Evolutionary conservation across 2,329 filamentous ascomycete species (phyloP).

Genomic region (Alternaria panax): DNA sequence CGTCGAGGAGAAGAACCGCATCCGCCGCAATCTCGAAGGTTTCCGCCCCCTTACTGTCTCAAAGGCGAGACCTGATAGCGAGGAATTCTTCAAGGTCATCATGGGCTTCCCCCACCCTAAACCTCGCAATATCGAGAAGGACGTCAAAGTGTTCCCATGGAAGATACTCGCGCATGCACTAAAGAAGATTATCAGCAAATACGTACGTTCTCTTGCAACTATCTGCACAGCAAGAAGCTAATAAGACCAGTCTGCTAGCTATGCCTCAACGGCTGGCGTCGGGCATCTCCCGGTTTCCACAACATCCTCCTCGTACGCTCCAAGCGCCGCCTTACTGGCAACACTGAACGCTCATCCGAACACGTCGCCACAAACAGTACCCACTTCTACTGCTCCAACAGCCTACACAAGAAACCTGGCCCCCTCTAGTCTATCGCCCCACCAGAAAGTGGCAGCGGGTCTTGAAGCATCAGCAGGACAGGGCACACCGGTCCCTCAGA

Average conservation of each 20-base stretch:
- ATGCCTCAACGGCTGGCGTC: constrained; percentile 68
- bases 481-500: constrained; percentile 44
- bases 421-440: constrained; percentile 56
- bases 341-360: constrained; percentile 58
- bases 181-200: constrained; percentile 99
- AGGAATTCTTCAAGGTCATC: constrained; percentile 98
- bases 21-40: constrained; percentile 92
- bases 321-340: constrained; percentile 57
- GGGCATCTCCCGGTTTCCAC: constrained; percentile 52
- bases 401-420: constrained; percentile 54
- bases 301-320: constrained; percentile 40
- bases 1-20: constrained; percentile 98
- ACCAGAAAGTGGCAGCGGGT: constrained; percentile 51
- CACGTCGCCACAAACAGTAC: constrained; percentile 57
- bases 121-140: constrained; percentile 97
- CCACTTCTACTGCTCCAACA: constrained; percentile 54
- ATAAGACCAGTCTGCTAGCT: constrained; percentile 67
- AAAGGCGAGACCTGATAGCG: constrained; percentile 89
- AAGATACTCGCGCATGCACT: constrained; percentile 84
- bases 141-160: constrained; percentile 99
- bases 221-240: constrained; percentile 42
- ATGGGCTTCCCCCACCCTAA: constrained; percentile 97
- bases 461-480: constrained; percentile 49
- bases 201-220: constrained; percentile 62
- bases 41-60: constrained; percentile 93